These are phyloP conservation scores for Pleurotus salmoneostramineus DNA, from an alignment of 768 basidiomycete genomes.

Conservation along the genomic window DNA sequence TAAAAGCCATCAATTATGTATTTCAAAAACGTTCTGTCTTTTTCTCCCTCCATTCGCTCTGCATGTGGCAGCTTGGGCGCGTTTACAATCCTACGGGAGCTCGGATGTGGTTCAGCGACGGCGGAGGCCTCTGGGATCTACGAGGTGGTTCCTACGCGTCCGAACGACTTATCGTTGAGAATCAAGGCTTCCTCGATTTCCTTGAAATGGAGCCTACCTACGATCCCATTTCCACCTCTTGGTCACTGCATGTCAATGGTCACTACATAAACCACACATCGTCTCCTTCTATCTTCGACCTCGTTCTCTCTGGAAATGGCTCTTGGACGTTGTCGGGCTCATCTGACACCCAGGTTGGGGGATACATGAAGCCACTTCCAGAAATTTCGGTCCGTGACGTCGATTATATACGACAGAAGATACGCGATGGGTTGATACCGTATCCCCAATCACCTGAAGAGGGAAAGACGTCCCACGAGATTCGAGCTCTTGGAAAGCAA, in stretches of 20 bases:
- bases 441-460: background rate
- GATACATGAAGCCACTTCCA: background rate
- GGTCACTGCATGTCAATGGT: background rate
- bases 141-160: background rate
- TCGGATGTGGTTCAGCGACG: background rate
- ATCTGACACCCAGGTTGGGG: background rate
- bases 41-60: background rate
- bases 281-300: background rate
- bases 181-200: background rate
- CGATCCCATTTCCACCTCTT: background rate
- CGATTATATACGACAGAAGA: background rate
- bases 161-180: background rate
- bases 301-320: background rate
- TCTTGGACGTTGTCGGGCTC: background rate
- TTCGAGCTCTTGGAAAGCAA: background rate
- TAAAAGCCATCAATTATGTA: too few relatives aligned
- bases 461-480: background rate
- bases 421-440: background rate
- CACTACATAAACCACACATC: background rate
- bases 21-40: too few relatives aligned
- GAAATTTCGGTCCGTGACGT: background rate
- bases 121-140: background rate
- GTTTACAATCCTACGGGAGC: background rate
- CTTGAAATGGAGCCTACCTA: background rate
- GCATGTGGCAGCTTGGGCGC: background rate